Conservation (phyloP, 2,329 filamentous ascomycete genomes). For the Emmonsiellopsis sp. region DNA sequence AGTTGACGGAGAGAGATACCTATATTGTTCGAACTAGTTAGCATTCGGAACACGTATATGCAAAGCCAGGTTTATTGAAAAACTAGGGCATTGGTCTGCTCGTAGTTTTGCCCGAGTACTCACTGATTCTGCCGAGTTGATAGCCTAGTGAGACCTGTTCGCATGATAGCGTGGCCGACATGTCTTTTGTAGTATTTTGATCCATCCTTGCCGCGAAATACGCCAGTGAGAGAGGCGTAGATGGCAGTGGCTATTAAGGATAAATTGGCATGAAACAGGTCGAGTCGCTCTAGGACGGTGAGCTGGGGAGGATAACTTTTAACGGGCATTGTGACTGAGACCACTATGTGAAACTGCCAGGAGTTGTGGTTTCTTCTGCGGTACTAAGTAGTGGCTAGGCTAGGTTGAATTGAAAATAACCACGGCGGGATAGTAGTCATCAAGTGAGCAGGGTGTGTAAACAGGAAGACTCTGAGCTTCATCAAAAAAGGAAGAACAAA, state of each 20-base stretch:
- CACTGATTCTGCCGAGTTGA: conserved; percentile 25
- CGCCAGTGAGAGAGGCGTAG: conserved; percentile 24
- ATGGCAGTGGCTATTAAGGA: conserved; percentile 18
- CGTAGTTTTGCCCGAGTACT: conserved; percentile 3
- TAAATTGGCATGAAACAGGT: conserved; percentile 19
- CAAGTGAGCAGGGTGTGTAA: no score
- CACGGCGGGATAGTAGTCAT: no score
- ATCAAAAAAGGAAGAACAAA: no score
- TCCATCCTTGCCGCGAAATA: conserved; percentile 30
- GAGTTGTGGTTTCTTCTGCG: no score
- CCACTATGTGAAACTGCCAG: neutral
- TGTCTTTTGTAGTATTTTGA: conserved; percentile 27
- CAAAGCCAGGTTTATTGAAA: neutral
- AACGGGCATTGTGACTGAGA: conserved; percentile 1
- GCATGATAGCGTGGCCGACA: conserved; percentile 22
- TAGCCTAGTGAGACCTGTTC: conserved; percentile 17
- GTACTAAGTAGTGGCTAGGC: no score
- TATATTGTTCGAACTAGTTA: conserved; percentile 6
- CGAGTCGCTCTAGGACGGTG: conserved; percentile 26
- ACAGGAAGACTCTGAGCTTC: no score
- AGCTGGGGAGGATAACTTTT: conserved; percentile 15
- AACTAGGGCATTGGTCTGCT: neutral
- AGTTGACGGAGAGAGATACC: conserved; percentile 18
- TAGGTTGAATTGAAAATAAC: no score
- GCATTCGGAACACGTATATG: neutral